Percentiles rank a stretch among this genome's conserved stretches.
These are phyloP conservation scores for Pholiota microspora DNA, from an alignment of 768 basidiomycete species.

Conservation along the genomic window DNA sequence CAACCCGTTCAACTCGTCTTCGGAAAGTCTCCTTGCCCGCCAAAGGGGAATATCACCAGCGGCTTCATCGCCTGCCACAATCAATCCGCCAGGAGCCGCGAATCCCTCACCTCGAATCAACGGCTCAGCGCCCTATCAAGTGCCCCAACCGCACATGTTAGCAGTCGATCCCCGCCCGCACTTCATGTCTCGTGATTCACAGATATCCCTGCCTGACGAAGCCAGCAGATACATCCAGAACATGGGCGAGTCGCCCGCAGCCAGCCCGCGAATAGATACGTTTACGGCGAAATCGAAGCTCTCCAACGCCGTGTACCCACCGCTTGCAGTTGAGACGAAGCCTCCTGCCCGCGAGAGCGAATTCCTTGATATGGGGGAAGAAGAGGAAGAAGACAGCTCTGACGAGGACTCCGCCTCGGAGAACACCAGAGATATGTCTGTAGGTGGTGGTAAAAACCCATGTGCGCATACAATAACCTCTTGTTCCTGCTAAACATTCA, in stretches of 20 bases:
- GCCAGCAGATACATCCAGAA: slow-evolving; percentile 69
- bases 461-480: slow-evolving; percentile 13
- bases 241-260: slow-evolving; percentile 61
- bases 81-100: background rate
- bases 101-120: slow-evolving; percentile 8
- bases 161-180: slow-evolving; percentile 32
- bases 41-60: slow-evolving; percentile 3
- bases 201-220: slow-evolving; percentile 73
- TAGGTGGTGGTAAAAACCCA: slow-evolving; percentile 17
- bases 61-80: slow-evolving; percentile 5
- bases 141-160: slow-evolving; percentile 30
- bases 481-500: slow-evolving; percentile 4
- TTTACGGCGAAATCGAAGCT: slow-evolving; percentile 31
- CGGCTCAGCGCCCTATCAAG: slow-evolving; percentile 18
- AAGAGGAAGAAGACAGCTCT: slow-evolving; percentile 40
- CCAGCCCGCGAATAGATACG: slow-evolving; percentile 46
- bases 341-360: slow-evolving; percentile 37
- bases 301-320: slow-evolving; percentile 21
- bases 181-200: slow-evolving; percentile 57
- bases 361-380: slow-evolving; percentile 67
- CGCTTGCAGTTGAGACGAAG: slow-evolving; percentile 8
- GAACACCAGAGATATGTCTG: slow-evolving; percentile 30
- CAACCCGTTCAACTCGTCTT: slow-evolving; percentile 6
- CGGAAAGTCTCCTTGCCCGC: slow-evolving; percentile 9
- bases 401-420: slow-evolving; percentile 40